A percentile compares a stretch with the other conserved stretches of the same genome.
These are phyloP conservation scores for Fraxinus platypoda DNA, from an alignment of 305 asterid species.

Conservation along the genomic window DNA sequence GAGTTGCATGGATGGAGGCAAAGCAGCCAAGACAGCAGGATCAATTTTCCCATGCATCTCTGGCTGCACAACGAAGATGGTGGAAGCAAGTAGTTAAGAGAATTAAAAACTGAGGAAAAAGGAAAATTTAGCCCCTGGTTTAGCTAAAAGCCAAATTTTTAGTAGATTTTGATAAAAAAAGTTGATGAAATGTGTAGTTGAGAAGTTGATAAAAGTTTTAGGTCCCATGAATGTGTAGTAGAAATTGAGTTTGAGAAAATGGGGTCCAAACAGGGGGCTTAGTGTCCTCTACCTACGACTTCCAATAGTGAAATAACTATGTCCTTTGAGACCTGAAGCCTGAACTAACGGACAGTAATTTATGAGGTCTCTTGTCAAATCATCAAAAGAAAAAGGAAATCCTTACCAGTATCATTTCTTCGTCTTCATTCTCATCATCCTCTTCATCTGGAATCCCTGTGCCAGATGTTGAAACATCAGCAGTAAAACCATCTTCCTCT, in stretches of 20 bases:
- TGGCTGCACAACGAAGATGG: conserved; percentile 52
- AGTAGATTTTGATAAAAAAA: neutral
- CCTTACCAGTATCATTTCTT: conserved; percentile 89
- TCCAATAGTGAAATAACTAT: neutral
- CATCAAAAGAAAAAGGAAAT: conserved; percentile 9
- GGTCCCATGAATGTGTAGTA: neutral
- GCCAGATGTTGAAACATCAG: conserved; percentile 69
- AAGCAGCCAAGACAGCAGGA: conserved; percentile 89
- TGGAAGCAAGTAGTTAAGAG: neutral
- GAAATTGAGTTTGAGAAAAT: neutral
- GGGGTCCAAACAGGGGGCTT: neutral
- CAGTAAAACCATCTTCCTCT: conserved; percentile 63
- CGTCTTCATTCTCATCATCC: conserved; percentile 69
- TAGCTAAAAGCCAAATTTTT: neutral
- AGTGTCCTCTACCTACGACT: neutral
- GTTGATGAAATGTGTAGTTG: neutral
- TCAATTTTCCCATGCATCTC: conserved; percentile 85
- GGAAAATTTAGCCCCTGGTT: neutral
- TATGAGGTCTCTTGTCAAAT: conserved; percentile 16
- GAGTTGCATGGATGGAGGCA: conserved; percentile 99
- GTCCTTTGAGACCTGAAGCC: conserved; percentile 5
- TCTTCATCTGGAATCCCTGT: conserved; percentile 39
- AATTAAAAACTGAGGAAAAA: neutral
- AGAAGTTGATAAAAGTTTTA: neutral
- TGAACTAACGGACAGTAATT: conserved; percentile 3